Conservation (phyloP, 78 protist species). For the Polysphondylium violaceum region DNA sequence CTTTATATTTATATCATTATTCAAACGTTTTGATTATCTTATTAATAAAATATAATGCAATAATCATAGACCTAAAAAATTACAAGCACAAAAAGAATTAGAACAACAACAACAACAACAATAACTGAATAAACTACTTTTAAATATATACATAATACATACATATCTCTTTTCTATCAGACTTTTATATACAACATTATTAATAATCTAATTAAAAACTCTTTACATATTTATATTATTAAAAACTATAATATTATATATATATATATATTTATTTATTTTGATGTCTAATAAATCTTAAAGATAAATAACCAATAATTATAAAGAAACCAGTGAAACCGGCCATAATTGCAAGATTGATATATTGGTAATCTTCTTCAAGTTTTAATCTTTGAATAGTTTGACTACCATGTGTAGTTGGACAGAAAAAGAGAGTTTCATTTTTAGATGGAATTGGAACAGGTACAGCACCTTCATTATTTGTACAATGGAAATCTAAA, state of each 20-base stretch:
- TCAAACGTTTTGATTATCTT: too few species aligned
- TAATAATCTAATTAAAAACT: too few species aligned
- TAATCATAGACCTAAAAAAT: too few species aligned
- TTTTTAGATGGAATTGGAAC: slow-evolving; percentile 26
- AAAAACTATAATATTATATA: not conserved
- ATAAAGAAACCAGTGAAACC: slow-evolving; percentile 15
- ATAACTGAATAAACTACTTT: too few species aligned
- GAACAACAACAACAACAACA: too few species aligned
- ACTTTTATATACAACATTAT: too few species aligned
- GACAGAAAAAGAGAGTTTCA: slow-evolving; percentile 25
- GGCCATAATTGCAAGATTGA: slow-evolving; percentile 12
- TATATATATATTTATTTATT: slow-evolving; percentile 51
- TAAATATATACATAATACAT: too few species aligned
- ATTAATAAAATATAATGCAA: not conserved
- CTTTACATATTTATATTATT: too few species aligned
- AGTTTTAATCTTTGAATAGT: not conserved
- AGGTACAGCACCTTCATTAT: slow-evolving; percentile 51
- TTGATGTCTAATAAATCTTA: slow-evolving; percentile 57
- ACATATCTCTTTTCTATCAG: too few species aligned
- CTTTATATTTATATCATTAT: not conserved
- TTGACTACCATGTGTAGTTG: slow-evolving; percentile 10
- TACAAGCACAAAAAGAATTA: not conserved
- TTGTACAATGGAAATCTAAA: slow-evolving; percentile 44
- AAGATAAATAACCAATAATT: slow-evolving; percentile 10
- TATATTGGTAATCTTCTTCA: not conserved